phyloP scores from a whole-genome alignment of 192 early-diverging fungal species.

The Haplosporangium gracile region DNA sequence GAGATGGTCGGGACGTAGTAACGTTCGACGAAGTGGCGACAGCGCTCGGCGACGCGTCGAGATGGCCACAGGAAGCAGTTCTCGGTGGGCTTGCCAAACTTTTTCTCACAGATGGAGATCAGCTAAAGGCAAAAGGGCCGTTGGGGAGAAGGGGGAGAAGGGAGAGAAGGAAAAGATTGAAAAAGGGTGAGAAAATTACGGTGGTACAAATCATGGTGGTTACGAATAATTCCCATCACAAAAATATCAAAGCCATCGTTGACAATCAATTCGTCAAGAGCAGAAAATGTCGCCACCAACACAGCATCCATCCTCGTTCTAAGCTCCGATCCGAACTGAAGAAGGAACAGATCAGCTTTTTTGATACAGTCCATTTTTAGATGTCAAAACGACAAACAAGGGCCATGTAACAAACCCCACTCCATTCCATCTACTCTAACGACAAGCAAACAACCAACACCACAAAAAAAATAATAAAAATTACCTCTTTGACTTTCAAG shows the following conservation, averaged over 20 bases:
- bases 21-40: conserved; percentile 72
- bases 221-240: background rate
- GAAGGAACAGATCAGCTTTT: background rate
- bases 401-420: background rate
- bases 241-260: background rate
- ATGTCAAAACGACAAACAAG: background rate
- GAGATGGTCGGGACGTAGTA: conserved; percentile 58
- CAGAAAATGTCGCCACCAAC: conserved; percentile 4
- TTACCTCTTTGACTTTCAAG: conserved; percentile 76
- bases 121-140: conserved; percentile 32
- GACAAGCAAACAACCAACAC: background rate
- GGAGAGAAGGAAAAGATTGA: background rate
- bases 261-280: conserved; percentile 1
- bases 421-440: background rate
- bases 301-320: background rate
- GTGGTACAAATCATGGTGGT: background rate
- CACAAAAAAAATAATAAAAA: background rate
- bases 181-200: background rate
- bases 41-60: conserved; percentile 72
- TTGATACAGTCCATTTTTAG: background rate
- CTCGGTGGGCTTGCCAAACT: conserved; percentile 76
- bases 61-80: conserved; percentile 83
- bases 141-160: no score
- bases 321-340: background rate
- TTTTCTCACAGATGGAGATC: conserved; percentile 63